Base-by-base conservation (phyloP, 176 grass and related monocot species). In the Avena eriantha region DNA sequence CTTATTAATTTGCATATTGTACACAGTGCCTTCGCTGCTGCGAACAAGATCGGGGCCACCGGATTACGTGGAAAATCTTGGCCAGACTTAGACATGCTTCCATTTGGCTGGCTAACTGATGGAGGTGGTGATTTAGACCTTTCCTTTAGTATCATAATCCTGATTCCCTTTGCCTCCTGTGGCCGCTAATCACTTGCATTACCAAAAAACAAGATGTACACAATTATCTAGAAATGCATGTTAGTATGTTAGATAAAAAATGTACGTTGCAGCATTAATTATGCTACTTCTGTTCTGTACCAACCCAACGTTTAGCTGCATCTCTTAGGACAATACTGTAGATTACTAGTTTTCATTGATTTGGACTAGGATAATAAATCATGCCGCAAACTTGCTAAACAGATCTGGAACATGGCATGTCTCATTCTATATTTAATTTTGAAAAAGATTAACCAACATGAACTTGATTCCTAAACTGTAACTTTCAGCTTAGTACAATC, bases 61-160 rank as follows among this genome's bases (percentile, higher is more conserved):
- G 95, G 95, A 35, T 90, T 93, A 57, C 91, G 58, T 29, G 93
- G 95, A 87, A 93, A 86, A 73, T 98, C 95, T 49, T 98, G 95
- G 93, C 95, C 95, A 53, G 93, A 98, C 82, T 95, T 98, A 51
- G 95, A 95, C 78, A 98, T 98, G 95, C 91, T 98, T 49, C 95
- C 95, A 39, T 90, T 98, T 87, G 95, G 95, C 45, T 95, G 93
- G 95, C 77, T 98, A 83, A 93, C 93, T 51, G 88, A 95, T 83
- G 60, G 90, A 50, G 36, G 95, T 98, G 93, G 86, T 75, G 21
- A 60, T 53, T 86, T 79, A 17, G 22, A 74, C 1, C 12, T 68
- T 83, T 76, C 4, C 73, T 33, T 76, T 31, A 53, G 46, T 76
- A 33, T 53, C 8, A 53, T 76, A 76, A 18, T 76, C 24, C 3